Base-by-base conservation (phyloP, 2,329 filamentous ascomycete species). In the Talaromyces sp. region DNA sequence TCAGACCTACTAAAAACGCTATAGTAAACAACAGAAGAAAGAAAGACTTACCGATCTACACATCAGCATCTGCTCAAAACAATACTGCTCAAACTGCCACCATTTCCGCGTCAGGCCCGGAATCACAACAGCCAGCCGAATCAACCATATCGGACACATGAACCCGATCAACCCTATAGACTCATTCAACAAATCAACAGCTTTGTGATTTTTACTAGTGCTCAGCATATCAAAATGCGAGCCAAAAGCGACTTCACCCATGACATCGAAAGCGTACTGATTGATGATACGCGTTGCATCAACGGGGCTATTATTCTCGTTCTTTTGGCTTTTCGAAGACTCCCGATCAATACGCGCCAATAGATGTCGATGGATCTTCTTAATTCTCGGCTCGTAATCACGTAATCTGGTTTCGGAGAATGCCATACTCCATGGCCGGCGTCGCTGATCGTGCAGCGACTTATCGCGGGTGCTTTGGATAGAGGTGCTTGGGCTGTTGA, bases 181-280 rank as follows among this genome's bases (percentile, higher is more conserved):
- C 22, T 73, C 73, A 2, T 70, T 75, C 14, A 83, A 71, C 2
- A 78, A 72, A 39, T 74, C 70, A 16, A 80, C 73, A 2, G 74
- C 77, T 70, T 47, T 13, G 33, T 66, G 64, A 2, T 19, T 58
- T 10, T 47, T n/a, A 6, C 35, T 49, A 3, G 49, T 57, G 3
- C 16, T 45, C 19, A 66, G n/a, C 64, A 66, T 66, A 47, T 62
- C 31, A 10, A 66, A 62, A 24, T 79, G 70, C 60, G 76, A 72
- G 6, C 78, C 79, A 68, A 82, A 83, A 1, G 78, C 78, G 24
- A 83, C 70, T 5, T 75, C 73, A 3, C 80, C 78, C 80, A 82
- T 82, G 24, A 81, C 74, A 67, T 82, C 80, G 69, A 80, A 83
- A 27, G 70, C 74, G 68, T 77, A 83, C 33, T 78, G 73, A 22